Base-by-base conservation (phyloP, 345 rosid genomes). In the Odontarrhena argentea region DNA sequence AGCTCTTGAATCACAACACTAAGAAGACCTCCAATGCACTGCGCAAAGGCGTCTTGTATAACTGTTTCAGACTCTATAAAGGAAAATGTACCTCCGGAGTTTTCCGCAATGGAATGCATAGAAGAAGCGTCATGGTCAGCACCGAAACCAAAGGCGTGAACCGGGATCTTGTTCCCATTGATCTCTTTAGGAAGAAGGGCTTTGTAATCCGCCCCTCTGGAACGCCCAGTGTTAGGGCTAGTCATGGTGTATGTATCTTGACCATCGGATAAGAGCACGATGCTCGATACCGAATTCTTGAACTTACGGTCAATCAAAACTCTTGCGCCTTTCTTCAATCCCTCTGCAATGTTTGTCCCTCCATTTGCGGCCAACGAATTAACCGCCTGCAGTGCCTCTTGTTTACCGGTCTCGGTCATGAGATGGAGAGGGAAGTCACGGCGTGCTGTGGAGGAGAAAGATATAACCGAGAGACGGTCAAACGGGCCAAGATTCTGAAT, bases 41-140 rank as follows among this genome's bases (percentile, higher is more conserved):
- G 99, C 3, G 99, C 99, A 74, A 95, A 91, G 15, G 99, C 97
- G 78, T 95, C 99, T 80, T 95, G 99, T 67, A 95, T 89, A 50
- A 83, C 88, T 28, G 75, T 80, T 71, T 91, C 99, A 4, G 93
- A 83, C 79, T 91, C 99, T 63, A 91, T 86, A 75, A 95, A 95
- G 59, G 99, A 91, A 82, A 95, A 95, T n/a, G 97, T 95, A 46
- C 99, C 97, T 13, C 97, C 93, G 0, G 97, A 91, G 58, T 80
- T 76, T 70, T 91, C 93, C 7, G 96, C 79, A 48, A 95, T 85
- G 2, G 92, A 81, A 75, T 91, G 97, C 99, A 95, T 91, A n/a
- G 77, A 80, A 15, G 87, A 79, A 57, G 99, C 91, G 60, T 94
- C 99, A 37, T 91, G 97, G 64, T 94, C 99, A 3, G 85, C 61